Conservation (phyloP, 441 rosid species). For the Hura crepitans region DNA sequence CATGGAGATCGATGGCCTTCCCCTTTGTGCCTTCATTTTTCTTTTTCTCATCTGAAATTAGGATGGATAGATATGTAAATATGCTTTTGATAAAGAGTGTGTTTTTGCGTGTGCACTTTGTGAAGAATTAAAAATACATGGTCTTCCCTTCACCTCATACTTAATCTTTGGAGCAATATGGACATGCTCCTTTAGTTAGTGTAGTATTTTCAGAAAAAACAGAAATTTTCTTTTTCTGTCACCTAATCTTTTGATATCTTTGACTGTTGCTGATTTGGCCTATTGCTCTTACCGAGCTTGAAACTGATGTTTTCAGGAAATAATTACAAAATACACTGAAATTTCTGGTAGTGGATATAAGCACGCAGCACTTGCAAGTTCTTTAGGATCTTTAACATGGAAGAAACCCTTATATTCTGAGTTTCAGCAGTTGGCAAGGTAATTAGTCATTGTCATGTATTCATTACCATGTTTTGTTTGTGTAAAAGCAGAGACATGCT, state of each 20-base stretch:
- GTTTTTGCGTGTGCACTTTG: background rate
- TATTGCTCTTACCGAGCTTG: constrained; percentile 12
- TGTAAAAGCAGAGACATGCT: background rate
- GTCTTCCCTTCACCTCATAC: background rate
- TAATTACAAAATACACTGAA: constrained; percentile 54
- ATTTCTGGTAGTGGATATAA: constrained; percentile 54
- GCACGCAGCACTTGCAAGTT: constrained; percentile 74
- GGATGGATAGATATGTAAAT: background rate
- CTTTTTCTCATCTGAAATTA: background rate
- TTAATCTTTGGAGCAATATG: background rate
- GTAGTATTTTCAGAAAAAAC: too few species aligned
- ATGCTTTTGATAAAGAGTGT: background rate
- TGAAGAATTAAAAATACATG: background rate
- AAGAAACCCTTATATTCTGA: constrained; percentile 63
- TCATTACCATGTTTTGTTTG: background rate
- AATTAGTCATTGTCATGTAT: constrained; percentile 1
- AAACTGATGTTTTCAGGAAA: constrained; percentile 47
- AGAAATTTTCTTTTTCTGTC: background rate
- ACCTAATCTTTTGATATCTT: background rate
- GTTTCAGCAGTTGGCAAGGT: constrained; percentile 81
- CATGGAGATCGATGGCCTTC: too few species aligned
- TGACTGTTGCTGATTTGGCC: background rate
- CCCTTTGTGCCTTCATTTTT: background rate
- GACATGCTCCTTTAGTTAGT: background rate
- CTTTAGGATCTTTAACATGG: constrained; percentile 80